Evolutionary conservation across 805 yeast genomes (phyloP).

Genomic region (Kuraishia ogatae): DNA sequence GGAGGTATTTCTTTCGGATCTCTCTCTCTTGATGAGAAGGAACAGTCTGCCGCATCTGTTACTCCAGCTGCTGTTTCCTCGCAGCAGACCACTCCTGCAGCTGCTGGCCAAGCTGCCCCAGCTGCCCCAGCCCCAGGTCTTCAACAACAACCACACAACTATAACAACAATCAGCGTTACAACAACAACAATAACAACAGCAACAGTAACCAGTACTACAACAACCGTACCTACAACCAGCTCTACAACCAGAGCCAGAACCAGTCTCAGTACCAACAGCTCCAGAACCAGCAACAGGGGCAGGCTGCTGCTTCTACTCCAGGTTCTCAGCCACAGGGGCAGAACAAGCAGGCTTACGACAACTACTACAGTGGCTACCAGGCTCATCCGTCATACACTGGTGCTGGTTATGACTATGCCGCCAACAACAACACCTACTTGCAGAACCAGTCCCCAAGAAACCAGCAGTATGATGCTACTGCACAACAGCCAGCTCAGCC

Average conservation of each 20-base stretch:
- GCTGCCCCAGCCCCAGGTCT: slow-evolving; percentile 12
- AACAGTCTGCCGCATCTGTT: slow-evolving; percentile 14
- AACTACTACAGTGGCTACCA: slow-evolving; percentile 9
- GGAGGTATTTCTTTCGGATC: slow-evolving; percentile 51
- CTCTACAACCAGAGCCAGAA: slow-evolving; percentile 11
- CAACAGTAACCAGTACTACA: slow-evolving; percentile 13
- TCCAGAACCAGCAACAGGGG: slow-evolving; percentile 9
- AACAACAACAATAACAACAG: slow-evolving; percentile 25
- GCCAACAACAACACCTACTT: slow-evolving; percentile 3
- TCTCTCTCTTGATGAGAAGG: slow-evolving; percentile 38
- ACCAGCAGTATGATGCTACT: slow-evolving; percentile 2
- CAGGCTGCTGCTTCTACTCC: slow-evolving; percentile 14
- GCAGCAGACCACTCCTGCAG: slow-evolving; percentile 3
- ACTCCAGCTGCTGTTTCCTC: slow-evolving; percentile 14
- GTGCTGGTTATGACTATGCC: slow-evolving; percentile 1
- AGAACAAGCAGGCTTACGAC: slow-evolving; percentile 5
- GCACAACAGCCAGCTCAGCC: slow-evolving; percentile 4
- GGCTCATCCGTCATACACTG: slow-evolving; percentile 8
- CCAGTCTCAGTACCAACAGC: slow-evolving; percentile 12
- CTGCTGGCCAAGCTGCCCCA: slow-evolving; percentile 8
- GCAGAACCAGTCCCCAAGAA: slow-evolving; percentile 4
- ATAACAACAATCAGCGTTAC: slow-evolving; percentile 11
- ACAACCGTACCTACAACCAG: slow-evolving; percentile 12
- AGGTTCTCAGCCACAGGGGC: slow-evolving; percentile 10
- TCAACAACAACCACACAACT: slow-evolving; percentile 8